These are phyloP conservation scores for Apiospora aurea DNA, from an alignment of 2,329 filamentous ascomycete genomes.

Conservation along the genomic window DNA sequence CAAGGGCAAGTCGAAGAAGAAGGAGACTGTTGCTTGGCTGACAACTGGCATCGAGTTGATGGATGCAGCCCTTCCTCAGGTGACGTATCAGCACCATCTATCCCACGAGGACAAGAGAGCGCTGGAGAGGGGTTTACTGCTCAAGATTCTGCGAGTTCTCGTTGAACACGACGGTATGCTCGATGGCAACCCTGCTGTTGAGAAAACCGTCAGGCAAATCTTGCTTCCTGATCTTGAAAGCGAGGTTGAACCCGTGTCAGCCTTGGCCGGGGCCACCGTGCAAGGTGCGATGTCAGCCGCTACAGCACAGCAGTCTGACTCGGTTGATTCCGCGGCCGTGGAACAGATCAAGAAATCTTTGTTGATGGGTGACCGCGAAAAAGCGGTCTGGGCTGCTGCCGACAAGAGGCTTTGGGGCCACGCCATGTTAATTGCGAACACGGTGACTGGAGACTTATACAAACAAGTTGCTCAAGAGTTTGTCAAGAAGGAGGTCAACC, in stretches of 20 bases:
- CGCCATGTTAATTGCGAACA: constrained; percentile 85
- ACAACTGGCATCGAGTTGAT: constrained; percentile 75
- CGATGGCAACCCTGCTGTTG: constrained; percentile 74
- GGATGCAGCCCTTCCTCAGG: constrained; percentile 64
- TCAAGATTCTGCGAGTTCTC: constrained; percentile 83
- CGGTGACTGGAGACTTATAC: constrained; percentile 79
- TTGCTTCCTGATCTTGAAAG: constrained; percentile 64
- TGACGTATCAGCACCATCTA: constrained; percentile 55
- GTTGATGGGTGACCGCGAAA: constrained; percentile 82
- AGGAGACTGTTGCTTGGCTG: constrained; percentile 86
- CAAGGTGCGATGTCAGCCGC: constrained; percentile 46
- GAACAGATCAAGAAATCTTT: constrained; percentile 77
- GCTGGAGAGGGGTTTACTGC: constrained; percentile 82
- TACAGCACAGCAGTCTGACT: constrained; percentile 62
- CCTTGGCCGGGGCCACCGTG: constrained; percentile 44
- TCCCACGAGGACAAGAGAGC: constrained; percentile 72
- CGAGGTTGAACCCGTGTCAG: constrained; percentile 32
- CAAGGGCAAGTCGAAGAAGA: constrained; percentile 92
- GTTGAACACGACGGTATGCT: constrained; percentile 86
- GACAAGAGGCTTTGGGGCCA: constrained; percentile 97
- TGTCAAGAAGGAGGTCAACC: constrained; percentile 91
- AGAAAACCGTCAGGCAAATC: constrained; percentile 77
- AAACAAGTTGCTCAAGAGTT: constrained; percentile 96
- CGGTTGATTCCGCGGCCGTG: constrained; percentile 72
- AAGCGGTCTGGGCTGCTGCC: constrained; percentile 91